A percentile compares a stretch with the other conserved stretches of the same genome.
phyloP scores from a whole-genome alignment of 1,139 yeast genomes.

The Candida glucosophila region DNA sequence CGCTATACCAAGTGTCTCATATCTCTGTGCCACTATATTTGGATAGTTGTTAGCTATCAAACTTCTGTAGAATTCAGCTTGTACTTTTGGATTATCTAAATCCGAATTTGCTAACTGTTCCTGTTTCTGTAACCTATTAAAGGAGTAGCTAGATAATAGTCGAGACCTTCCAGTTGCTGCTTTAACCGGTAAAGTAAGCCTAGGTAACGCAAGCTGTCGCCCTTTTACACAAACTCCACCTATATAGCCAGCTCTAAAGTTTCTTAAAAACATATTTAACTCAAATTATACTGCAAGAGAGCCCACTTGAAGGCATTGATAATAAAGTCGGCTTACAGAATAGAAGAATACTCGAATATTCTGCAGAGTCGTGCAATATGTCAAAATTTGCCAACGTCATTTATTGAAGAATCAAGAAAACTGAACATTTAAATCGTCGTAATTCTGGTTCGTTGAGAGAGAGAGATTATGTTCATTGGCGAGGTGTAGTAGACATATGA shows the following conservation, averaged over 20 bases:
- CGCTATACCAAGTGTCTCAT: slow-evolving; percentile 87
- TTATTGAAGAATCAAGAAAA: too few relatives aligned
- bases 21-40: slow-evolving; percentile 85
- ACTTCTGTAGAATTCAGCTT: slow-evolving; percentile 73
- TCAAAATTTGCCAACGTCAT: too few relatives aligned
- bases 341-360: too few relatives aligned
- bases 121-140: slow-evolving; percentile 47
- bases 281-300: too few relatives aligned
- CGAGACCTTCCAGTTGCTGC: slow-evolving; percentile 1
- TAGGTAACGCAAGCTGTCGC: neutral
- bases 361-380: too few relatives aligned
- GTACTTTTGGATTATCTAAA: slow-evolving; percentile 56
- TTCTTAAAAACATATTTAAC: too few relatives aligned
- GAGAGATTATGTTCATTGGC: slow-evolving; percentile 82
- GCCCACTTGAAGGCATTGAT: too few relatives aligned
- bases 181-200: too few relatives aligned
- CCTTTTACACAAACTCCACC: too few relatives aligned
- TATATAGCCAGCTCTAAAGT: too few relatives aligned
- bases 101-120: slow-evolving; percentile 81
- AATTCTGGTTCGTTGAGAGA: slow-evolving; percentile 47
- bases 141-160: slow-evolving; percentile 13
- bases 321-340: too few relatives aligned
- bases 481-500: slow-evolving; percentile 74
- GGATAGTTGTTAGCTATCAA: slow-evolving; percentile 78
- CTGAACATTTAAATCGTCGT: slow-evolving; percentile 59